A percentile compares a stretch with the other conserved stretches of the same genome.
These are phyloP conservation scores for Omphalea diandra DNA, from an alignment of 441 rosid genomes.

Conservation along the genomic window DNA sequence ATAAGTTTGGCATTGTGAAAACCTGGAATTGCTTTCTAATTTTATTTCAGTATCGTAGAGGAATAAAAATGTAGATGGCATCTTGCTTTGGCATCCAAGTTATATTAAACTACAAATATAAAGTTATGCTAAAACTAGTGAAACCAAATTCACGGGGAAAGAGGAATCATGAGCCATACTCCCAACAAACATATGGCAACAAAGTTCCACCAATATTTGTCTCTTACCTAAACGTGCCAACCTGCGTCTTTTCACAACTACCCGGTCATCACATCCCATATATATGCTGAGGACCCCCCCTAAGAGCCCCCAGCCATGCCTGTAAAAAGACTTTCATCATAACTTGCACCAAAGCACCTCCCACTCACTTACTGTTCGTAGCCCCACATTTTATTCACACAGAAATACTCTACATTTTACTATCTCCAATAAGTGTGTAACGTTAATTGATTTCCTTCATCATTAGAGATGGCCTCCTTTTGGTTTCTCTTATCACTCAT, in stretches of 20 bases:
- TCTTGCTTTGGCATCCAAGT: neutral
- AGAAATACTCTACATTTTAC: conserved; percentile 10
- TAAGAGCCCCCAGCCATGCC: conserved; percentile 9
- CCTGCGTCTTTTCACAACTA: conserved; percentile 32
- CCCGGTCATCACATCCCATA: conserved; percentile 28
- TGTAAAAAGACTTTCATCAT: conserved; percentile 33
- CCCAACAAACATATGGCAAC: conserved; percentile 29
- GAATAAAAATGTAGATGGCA: too few species aligned
- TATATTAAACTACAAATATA: neutral
- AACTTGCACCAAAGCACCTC: conserved; percentile 23
- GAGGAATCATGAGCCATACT: conserved; percentile 22
- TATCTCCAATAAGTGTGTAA: conserved; percentile 33
- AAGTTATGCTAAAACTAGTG: conserved; percentile 7
- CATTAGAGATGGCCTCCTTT: conserved; percentile 63
- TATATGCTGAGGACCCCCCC: conserved; percentile 28
- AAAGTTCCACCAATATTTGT: conserved; percentile 31
- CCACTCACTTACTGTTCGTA: conserved; percentile 7
- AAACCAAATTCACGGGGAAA: conserved; percentile 25
- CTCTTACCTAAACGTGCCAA: conserved; percentile 35
- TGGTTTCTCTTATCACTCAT: conserved; percentile 36
- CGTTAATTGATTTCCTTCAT: conserved; percentile 55
- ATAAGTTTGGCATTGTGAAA: too few species aligned
- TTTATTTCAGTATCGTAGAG: too few species aligned
- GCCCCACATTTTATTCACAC: neutral
- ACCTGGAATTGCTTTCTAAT: too few species aligned